Evolutionary conservation across 1,139 yeast genomes (phyloP).

Genomic region (Yamadazyma buinensis): DNA sequence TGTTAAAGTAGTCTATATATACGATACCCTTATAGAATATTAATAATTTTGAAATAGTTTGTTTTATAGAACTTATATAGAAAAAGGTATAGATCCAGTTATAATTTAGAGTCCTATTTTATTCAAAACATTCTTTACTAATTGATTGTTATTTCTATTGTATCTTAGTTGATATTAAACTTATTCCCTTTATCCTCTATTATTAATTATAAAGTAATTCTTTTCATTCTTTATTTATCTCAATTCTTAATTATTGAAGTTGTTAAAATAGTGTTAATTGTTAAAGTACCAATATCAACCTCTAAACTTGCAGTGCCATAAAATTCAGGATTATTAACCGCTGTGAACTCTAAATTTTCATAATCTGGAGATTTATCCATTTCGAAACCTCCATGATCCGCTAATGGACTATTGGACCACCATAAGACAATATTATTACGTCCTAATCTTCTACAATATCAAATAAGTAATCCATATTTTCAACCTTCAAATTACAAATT

Average conservation of each 20-base stretch:
- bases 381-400: slow-evolving; percentile 86
- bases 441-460: slow-evolving; percentile 74
- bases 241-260: slow-evolving; percentile 79
- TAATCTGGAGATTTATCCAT: slow-evolving; percentile 51
- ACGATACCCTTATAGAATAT: no score
- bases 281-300: slow-evolving; percentile 70
- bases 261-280: slow-evolving; percentile 81
- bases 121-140: no score
- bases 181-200: no score
- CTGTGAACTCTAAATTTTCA: slow-evolving; percentile 67
- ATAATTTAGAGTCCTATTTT: no score
- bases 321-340: slow-evolving; percentile 74
- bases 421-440: slow-evolving; percentile 72
- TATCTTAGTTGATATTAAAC: no score
- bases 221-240: no score
- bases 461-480: slow-evolving; percentile 72
- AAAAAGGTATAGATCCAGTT: no score
- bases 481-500: slow-evolving; percentile 74
- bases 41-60: no score
- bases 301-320: slow-evolving; percentile 80
- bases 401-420: slow-evolving; percentile 86
- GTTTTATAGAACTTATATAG: no score
- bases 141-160: no score
- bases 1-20: no score
- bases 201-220: no score